Base-by-base conservation (phyloP, 2,329 filamentous ascomycete genomes). In the Pochonia chlamydosporia region DNA sequence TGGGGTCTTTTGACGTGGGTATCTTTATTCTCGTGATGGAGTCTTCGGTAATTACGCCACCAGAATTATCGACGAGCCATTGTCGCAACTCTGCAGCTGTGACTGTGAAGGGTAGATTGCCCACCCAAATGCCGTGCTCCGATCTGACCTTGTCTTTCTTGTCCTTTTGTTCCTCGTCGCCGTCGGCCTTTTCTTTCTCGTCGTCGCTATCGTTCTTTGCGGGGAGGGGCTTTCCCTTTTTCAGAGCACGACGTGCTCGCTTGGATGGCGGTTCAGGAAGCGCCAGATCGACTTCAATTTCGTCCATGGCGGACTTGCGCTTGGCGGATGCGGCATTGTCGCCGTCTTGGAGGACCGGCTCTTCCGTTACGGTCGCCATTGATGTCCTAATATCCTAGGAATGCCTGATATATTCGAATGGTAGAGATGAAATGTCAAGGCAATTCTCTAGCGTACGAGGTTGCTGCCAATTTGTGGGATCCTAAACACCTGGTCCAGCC, bases 201-300 rank as follows among this genome's bases (percentile, higher is more conserved):
- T 63, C 56, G 56, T 69, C 60, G 62, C 59, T 61, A 42, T 64
- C 61, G 33, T 60, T 59, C 48, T 72, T 68, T 48, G 66, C 59
- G 2, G 76, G 75, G 1, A 81, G 61, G 2, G 75, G 61, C 63
- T 87, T 88, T 55, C 81, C 81, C 71, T 96, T 96, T 68, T 96
- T 97, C 49, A 95, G 81, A 52, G 85, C 84, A 63, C 93, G 89
- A 56, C 90, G 81, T 52, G 89, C 90, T 64, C 93, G 95, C 68
- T 97, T 99, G 28, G 93, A 97, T 1, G 89, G 89, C 18, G 93
- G 93, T 62, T 97, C 91, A 23, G 93, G 93, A n/a, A 87, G 83
- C 54, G 74, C 76, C 52, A 99, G 71, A 64, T 99, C 89, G 63
- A 99, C 90, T 66, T 95, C 89, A 60, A 99, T 85, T 59, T 91